Evolutionary conservation across 768 basidiomycete species (phyloP).

Genomic region (Pulveroboletus frians): DNA sequence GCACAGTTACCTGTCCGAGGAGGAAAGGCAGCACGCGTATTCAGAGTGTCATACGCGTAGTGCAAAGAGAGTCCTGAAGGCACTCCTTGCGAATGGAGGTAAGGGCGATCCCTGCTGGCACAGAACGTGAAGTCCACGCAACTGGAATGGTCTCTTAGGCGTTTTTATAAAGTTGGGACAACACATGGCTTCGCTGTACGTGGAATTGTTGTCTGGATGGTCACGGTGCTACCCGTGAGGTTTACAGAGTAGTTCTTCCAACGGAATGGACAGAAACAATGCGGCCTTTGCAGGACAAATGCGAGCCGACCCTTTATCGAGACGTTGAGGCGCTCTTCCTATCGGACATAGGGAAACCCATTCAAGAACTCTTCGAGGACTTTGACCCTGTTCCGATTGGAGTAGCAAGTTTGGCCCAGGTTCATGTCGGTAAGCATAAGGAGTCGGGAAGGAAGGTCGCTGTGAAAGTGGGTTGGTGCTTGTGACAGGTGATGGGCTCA

Average conservation of each 20-base stretch:
- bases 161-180: slow-evolving; percentile 91
- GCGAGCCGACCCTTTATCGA: slow-evolving; percentile 80
- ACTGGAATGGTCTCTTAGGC: slow-evolving; percentile 35
- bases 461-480: slow-evolving; percentile 57
- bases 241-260: slow-evolving; percentile 48
- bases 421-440: slow-evolving; percentile 76
- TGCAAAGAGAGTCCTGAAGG: slow-evolving; percentile 70
- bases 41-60: slow-evolving; percentile 83
- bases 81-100: slow-evolving; percentile 89
- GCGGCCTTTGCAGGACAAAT: slow-evolving; percentile 81
- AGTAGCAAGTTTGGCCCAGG: slow-evolving; percentile 94
- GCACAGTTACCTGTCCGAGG: slow-evolving; percentile 44
- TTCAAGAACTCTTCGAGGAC: slow-evolving; percentile 74
- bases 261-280: slow-evolving; percentile 57
- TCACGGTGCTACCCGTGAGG: slow-evolving; percentile 8
- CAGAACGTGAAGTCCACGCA: neutral
- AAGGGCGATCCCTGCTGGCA: slow-evolving; percentile 16
- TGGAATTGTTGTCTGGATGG: slow-evolving; percentile 17
- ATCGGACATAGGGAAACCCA: slow-evolving; percentile 67
- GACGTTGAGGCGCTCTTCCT: slow-evolving; percentile 73
- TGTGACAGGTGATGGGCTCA: neutral
- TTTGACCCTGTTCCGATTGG: slow-evolving; percentile 89
- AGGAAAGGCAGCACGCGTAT: slow-evolving; percentile 48
- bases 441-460: slow-evolving; percentile 74
- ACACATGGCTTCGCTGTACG: slow-evolving; percentile 68